These are phyloP conservation scores for Cyberlindnera maclurae DNA, from an alignment of 805 yeast species.

Conservation along the genomic window DNA sequence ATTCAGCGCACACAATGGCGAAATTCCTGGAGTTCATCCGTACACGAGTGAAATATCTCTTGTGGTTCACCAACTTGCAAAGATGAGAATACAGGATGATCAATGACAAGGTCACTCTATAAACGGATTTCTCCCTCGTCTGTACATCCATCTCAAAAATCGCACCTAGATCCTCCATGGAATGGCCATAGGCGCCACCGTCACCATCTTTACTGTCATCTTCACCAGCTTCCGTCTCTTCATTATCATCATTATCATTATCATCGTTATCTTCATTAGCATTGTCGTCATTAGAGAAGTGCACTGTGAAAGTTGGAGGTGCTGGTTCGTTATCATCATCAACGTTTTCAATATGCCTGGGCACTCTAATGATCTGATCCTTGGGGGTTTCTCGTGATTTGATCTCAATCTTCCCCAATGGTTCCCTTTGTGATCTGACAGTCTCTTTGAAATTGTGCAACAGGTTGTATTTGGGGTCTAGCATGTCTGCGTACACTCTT, in stretches of 20 bases:
- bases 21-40: conserved; percentile 38
- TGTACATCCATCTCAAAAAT: neutral
- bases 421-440: neutral
- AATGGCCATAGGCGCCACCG: too few species aligned
- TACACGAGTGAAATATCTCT: conserved; percentile 29
- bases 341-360: conserved; percentile 12
- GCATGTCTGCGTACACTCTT: conserved; percentile 16
- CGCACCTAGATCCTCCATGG: neutral
- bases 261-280: neutral
- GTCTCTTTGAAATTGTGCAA: conserved; percentile 6
- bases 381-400: conserved; percentile 15
- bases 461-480: conserved; percentile 17
- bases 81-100: conserved; percentile 31
- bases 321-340: conserved; percentile 16
- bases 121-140: conserved; percentile 4
- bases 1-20: conserved; percentile 40
- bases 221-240: neutral
- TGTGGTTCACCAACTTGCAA: conserved; percentile 39
- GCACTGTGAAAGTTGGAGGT: conserved; percentile 22
- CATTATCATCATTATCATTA: neutral
- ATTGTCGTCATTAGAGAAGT: conserved; percentile 10
- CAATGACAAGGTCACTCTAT: conserved; percentile 20
- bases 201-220: neutral
- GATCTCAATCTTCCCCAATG: conserved; percentile 13
- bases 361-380: conserved; percentile 21